Conservation (phyloP, 1,139 yeast genomes). For the Blastobotrys apis region DNA sequence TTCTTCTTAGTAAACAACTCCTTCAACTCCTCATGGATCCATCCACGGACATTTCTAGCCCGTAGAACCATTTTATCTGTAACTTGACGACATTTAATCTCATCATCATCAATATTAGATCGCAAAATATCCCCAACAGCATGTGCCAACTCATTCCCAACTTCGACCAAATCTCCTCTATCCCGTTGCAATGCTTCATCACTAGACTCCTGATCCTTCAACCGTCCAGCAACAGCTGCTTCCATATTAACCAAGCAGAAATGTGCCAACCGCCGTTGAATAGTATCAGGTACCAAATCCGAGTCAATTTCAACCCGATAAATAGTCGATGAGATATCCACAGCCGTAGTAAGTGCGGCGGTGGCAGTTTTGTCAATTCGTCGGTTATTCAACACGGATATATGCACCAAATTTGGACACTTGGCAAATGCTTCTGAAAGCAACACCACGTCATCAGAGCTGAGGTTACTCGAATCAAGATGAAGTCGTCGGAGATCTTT, state of each 20-base stretch:
- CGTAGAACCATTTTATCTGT: constrained; percentile 28
- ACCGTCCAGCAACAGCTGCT: constrained; percentile 24
- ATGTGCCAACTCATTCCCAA: constrained; percentile 29
- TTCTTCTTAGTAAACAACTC: constrained; percentile 26
- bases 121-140: constrained; percentile 31
- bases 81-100: constrained; percentile 18
- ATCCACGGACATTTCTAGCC: constrained; percentile 28
- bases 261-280: constrained; percentile 74
- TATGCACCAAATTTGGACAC: constrained; percentile 66
- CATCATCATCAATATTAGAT: constrained; percentile 22
- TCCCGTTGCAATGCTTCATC: constrained; percentile 24
- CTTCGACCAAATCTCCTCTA: constrained; percentile 25
- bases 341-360: constrained; percentile 67
- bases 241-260: constrained; percentile 84
- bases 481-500: constrained; percentile 67
- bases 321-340: constrained; percentile 58
- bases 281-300: constrained; percentile 60
- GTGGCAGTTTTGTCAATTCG: constrained; percentile 54
- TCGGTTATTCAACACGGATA: constrained; percentile 66
- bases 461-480: constrained; percentile 66
- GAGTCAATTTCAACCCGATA: constrained; percentile 71
- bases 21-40: constrained; percentile 29
- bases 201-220: constrained; percentile 36
- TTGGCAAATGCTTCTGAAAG: constrained; percentile 67
- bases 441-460: constrained; percentile 58